These are phyloP conservation scores for Pseudocercospora cruenta DNA, from an alignment of 2,329 filamentous ascomycete genomes.

Conservation along the genomic window DNA sequence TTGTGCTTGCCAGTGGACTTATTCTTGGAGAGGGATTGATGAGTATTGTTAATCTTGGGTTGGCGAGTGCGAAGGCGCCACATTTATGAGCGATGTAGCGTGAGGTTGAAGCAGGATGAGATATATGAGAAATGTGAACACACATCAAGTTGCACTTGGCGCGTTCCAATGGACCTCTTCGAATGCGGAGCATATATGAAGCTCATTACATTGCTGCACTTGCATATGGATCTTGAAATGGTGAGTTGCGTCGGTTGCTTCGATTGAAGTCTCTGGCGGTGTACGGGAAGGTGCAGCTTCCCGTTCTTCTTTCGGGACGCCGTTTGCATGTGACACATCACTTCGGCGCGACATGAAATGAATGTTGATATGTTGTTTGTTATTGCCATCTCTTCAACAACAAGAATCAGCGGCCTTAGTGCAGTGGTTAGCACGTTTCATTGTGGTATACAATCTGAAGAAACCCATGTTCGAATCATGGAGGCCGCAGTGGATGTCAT, in stretches of 20 bases:
- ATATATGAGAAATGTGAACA: neutral
- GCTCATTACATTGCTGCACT: too few species aligned
- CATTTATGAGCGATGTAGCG: slow-evolving; percentile 56
- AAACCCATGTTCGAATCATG: slow-evolving; percentile 18
- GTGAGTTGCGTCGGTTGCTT: neutral
- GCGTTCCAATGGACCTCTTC: too few species aligned
- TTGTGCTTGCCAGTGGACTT: slow-evolving; percentile 86
- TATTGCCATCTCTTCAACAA: neutral
- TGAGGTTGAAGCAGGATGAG: neutral
- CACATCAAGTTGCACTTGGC: too few species aligned
- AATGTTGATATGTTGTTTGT: neutral
- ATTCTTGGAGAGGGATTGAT: slow-evolving; percentile 91
- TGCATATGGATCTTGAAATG: too few species aligned
- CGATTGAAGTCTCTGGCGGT: neutral
- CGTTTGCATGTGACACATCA: neutral
- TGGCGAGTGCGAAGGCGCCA: slow-evolving; percentile 77
- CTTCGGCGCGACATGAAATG: neutral
- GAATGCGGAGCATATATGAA: too few species aligned
- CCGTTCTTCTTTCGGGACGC: neutral
- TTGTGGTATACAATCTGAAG: slow-evolving; percentile 11
- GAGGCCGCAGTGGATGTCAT: neutral
- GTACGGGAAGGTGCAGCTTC: neutral
- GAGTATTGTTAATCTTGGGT: slow-evolving; percentile 83
- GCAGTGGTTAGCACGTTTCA: slow-evolving; percentile 20
- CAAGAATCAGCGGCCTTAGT: slow-evolving; percentile 10